Percentiles rank a stretch among this genome's conserved stretches.
phyloP scores from a whole-genome alignment of 164 flowering plant species.

The Brasenia schreberi region DNA sequence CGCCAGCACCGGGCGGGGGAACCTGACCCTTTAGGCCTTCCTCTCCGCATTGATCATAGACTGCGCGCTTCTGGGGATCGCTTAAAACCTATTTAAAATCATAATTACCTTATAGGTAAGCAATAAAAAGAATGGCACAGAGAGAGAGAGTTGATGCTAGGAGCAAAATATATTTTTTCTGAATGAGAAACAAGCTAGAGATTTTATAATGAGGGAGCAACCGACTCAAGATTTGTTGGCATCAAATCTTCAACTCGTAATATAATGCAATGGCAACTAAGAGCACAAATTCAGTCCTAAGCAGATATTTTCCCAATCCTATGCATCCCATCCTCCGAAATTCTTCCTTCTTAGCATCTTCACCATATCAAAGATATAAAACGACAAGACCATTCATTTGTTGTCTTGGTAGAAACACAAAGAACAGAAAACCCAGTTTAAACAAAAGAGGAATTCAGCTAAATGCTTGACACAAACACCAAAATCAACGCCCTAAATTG shows the following conservation, averaged over 20 bases:
- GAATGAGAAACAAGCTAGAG: too few species aligned
- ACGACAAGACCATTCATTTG: too few species aligned
- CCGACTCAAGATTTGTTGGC: too few species aligned
- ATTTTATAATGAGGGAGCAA: too few species aligned
- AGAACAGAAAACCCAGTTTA: background rate
- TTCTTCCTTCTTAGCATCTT: too few species aligned
- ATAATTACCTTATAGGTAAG: background rate
- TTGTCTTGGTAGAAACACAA: background rate
- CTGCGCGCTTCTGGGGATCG: conserved; percentile 47
- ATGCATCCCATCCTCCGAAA: too few species aligned
- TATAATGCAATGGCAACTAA: too few species aligned
- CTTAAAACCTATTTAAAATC: conserved; percentile 33
- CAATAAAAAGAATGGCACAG: background rate
- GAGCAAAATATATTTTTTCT: background rate
- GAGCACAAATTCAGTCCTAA: too few species aligned
- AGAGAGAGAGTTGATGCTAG: background rate
- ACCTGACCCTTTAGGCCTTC: conserved; percentile 49
- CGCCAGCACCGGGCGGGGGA: conserved; percentile 40
- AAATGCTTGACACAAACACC: background rate
- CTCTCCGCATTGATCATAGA: conserved; percentile 57
- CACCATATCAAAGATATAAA: too few species aligned
- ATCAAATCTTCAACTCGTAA: too few species aligned
- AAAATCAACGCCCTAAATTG: background rate
- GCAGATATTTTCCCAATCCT: too few species aligned
- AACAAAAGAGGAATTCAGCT: background rate